phyloP scores from a whole-genome alignment of 2,329 filamentous ascomycete genomes.

The Pyricularia grisea region DNA sequence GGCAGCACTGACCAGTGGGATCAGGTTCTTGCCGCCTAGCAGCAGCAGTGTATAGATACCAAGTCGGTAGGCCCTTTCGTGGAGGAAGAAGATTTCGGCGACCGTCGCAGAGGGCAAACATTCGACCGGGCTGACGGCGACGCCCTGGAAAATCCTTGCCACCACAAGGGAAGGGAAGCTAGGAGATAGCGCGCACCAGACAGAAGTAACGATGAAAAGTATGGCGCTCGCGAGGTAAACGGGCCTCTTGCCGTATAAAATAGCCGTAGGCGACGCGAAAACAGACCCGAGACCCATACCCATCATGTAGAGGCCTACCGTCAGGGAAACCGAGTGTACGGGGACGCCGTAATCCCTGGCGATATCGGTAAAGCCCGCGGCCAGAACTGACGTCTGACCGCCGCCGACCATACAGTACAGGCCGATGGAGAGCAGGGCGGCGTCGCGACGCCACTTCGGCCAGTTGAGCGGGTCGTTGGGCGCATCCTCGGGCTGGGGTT shows the following conservation, averaged over 20 bases:
- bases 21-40: constrained; percentile 82
- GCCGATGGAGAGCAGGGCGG: constrained; percentile 71
- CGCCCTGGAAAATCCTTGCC: constrained; percentile 77
- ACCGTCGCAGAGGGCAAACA: constrained; percentile 89
- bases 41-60: constrained; percentile 88
- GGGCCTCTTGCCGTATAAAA: constrained; percentile 81
- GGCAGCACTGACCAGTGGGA: constrained; percentile 77
- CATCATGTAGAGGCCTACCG: constrained; percentile 90
- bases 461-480: constrained; percentile 90
- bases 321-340: constrained; percentile 70
- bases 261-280: constrained; percentile 80
- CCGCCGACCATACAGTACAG: constrained; percentile 92
- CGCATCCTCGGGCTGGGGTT: constrained; percentile 87
- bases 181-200: constrained; percentile 84
- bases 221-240: constrained; percentile 77
- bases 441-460: constrained; percentile 72
- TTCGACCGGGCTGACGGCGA: constrained; percentile 84
- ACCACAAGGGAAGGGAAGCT: constrained; percentile 71
- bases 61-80: constrained; percentile 85
- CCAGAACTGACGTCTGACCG: constrained; percentile 82
- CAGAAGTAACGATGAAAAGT: constrained; percentile 64
- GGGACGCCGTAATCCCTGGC: constrained; percentile 55
- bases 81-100: constrained; percentile 91
- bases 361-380: constrained; percentile 81
- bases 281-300: constrained; percentile 83